phyloP scores from a whole-genome alignment of 1,284 basidiomycete species.

The Ustilago vetiveriae region DNA sequence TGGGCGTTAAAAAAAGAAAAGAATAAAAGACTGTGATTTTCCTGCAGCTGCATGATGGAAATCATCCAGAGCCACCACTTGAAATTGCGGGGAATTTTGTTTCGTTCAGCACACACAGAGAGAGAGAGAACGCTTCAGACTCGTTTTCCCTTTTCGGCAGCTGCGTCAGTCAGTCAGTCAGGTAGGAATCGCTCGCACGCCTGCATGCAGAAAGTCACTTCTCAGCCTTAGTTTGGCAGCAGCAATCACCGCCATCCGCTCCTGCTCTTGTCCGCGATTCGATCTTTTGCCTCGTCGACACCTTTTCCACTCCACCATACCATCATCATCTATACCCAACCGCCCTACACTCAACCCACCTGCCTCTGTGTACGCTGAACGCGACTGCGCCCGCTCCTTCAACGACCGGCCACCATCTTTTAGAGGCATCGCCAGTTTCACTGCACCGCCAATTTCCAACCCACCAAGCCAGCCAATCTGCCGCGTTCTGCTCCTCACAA shows the following conservation, averaged over 20 bases:
- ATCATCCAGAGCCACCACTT: constrained; percentile 1
- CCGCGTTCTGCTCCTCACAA: not conserved
- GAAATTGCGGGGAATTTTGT: constrained; percentile 28
- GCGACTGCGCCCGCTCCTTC: no score
- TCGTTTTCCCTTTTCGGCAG: not conserved
- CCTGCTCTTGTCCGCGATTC: no score
- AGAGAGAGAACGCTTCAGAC: no score
- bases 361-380: no score
- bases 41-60: constrained; percentile 12
- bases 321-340: constrained; percentile 2
- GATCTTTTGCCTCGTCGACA: not conserved
- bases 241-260: not conserved
- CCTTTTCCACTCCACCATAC: not conserved
- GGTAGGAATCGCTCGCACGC: no score
- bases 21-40: not conserved
- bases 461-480: not conserved
- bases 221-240: no score
- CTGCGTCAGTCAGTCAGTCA: no score
- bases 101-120: not conserved
- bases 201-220: no score
- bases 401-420: not conserved
- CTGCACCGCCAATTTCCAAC: not conserved
- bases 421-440: not conserved
- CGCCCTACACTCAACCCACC: not conserved
- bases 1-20: no score